Conservation (phyloP, 768 basidiomycete species). For the Lactarius psammicola region DNA sequence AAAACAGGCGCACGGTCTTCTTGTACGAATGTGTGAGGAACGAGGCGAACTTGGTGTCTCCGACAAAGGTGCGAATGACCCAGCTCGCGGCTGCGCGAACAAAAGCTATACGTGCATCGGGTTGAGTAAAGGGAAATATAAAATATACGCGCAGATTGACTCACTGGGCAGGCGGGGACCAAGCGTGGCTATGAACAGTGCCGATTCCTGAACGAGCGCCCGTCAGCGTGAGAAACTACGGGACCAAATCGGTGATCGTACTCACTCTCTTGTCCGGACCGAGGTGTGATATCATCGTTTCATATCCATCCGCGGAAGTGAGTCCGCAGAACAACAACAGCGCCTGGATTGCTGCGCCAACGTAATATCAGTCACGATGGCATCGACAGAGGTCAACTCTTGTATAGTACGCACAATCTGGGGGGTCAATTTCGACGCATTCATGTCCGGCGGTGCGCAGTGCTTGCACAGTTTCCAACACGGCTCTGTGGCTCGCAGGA, state of each 20-base stretch:
- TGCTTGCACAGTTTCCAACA: constrained; percentile 39
- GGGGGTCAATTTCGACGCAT: constrained; percentile 38
- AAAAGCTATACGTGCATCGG: constrained; percentile 7
- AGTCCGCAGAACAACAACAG: constrained; percentile 16
- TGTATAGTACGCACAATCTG: constrained; percentile 29
- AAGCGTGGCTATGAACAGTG: constrained; percentile 24
- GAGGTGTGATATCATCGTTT: constrained; percentile 21
- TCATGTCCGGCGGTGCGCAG: constrained; percentile 43
- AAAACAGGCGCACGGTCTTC: constrained; percentile 16
- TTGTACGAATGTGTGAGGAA: constrained; percentile 11
- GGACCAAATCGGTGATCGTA: not conserved
- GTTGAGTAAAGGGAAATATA: not conserved
- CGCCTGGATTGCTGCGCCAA: constrained; percentile 8
- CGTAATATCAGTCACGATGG: not conserved
- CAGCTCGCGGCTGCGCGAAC: constrained; percentile 11
- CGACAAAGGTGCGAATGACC: constrained; percentile 14
- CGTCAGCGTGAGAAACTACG: not conserved
- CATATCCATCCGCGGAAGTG: constrained; percentile 25
- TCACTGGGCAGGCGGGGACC: constrained; percentile 21
- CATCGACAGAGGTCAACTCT: not conserved
- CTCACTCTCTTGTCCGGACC: constrained; percentile 27
- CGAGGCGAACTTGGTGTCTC: constrained; percentile 22
- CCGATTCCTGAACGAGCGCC: constrained; percentile 15
- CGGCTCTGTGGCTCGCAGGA: constrained; percentile 36
- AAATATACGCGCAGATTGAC: not conserved